These are phyloP conservation scores for Houttuynia cordata DNA, from an alignment of 164 flowering plant genomes.

Conservation along the genomic window DNA sequence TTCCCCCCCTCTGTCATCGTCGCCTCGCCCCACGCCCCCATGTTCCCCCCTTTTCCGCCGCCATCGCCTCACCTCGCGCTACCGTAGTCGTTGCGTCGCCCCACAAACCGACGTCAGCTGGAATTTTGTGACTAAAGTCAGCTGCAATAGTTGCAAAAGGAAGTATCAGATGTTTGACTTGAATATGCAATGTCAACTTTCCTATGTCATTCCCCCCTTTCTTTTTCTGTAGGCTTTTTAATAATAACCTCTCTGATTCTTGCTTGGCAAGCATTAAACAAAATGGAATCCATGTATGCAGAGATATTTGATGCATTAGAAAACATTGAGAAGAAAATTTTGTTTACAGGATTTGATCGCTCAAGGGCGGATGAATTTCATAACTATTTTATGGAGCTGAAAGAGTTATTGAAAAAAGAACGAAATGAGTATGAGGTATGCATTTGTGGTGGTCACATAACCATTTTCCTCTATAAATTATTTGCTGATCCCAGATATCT, in stretches of 20 bases:
- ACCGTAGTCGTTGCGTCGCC: too few species aligned
- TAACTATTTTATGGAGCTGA: slow-evolving; percentile 47
- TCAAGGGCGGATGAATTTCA: slow-evolving; percentile 30
- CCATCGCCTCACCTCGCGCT: too few species aligned
- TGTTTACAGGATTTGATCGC: slow-evolving; percentile 20
- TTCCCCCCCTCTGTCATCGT: too few species aligned
- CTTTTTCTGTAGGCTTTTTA: not conserved
- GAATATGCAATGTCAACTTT: not conserved
- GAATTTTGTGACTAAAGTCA: slow-evolving; percentile 42
- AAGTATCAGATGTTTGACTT: slow-evolving; percentile 50
- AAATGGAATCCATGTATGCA: slow-evolving; percentile 45
- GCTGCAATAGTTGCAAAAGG: slow-evolving; percentile 46
- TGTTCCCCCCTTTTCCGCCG: too few species aligned
- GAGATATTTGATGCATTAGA: slow-evolving; percentile 53
- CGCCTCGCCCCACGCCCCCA: too few species aligned
- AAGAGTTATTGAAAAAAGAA: slow-evolving; percentile 47
- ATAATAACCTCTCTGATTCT: not conserved
- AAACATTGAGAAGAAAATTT: slow-evolving; percentile 38
- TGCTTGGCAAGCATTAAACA: slow-evolving; percentile 44
- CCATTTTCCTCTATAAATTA: too few species aligned
- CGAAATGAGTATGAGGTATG: slow-evolving; percentile 59
- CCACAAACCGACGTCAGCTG: too few species aligned
- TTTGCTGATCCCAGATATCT: not conserved
- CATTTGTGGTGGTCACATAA: too few species aligned
- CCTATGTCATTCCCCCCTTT: not conserved